phyloP scores from a whole-genome alignment of 78 protist genomes.

The Mastigamoeba balamuthi region DNA sequence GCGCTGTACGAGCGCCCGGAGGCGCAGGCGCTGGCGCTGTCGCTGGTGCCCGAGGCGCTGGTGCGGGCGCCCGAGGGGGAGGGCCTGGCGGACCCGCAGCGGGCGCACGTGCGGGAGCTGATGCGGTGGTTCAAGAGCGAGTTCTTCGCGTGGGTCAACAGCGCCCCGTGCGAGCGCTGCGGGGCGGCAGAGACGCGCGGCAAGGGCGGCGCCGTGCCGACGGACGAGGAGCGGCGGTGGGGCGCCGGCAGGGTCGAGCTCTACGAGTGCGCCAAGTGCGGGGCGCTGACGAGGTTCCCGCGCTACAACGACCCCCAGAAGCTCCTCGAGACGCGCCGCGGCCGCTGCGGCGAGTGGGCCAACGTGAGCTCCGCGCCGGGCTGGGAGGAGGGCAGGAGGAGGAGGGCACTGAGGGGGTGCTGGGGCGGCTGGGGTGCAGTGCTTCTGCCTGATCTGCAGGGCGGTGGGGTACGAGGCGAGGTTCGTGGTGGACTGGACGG shows the following conservation, averaged over 20 bases:
- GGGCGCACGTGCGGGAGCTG: slow-evolving; percentile 17
- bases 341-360: slow-evolving; percentile 90
- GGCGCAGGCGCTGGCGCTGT: no score
- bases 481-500: slow-evolving; percentile 69
- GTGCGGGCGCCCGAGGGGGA: no score
- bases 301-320: slow-evolving; percentile 56
- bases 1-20: no score
- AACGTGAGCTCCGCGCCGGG: slow-evolving; percentile 5
- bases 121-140: slow-evolving; percentile 58
- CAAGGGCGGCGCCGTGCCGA: not conserved
- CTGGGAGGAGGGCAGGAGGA: not conserved
- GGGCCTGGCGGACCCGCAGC: no score
- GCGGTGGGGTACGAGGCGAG: slow-evolving; percentile 63
- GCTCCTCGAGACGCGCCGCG: slow-evolving; percentile 55
- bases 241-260: slow-evolving; percentile 58
- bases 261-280: slow-evolving; percentile 50
- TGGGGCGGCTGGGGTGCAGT: slow-evolving; percentile 87
- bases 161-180: slow-evolving; percentile 49
- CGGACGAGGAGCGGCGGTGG: not conserved
- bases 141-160: slow-evolving; percentile 64
- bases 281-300: slow-evolving; percentile 44
- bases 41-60: no score
- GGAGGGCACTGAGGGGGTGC: slow-evolving; percentile 57
- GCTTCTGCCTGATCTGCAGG: slow-evolving; percentile 51
- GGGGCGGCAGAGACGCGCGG: not conserved